Conservation (phyloP, 2,329 filamentous ascomycete species). For the Aspergillus sp. region DNA sequence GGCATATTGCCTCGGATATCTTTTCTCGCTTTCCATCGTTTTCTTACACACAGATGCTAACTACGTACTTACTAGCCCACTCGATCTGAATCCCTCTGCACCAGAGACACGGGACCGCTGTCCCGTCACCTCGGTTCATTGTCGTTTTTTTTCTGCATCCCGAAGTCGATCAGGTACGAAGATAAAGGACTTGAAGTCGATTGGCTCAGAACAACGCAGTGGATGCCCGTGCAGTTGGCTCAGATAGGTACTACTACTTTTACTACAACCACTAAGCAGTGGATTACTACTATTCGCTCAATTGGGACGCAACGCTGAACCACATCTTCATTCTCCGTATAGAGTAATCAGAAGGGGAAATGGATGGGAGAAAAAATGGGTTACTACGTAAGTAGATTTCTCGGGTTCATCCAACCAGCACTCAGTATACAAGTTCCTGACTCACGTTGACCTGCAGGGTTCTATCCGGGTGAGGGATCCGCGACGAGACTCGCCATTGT, state of each 20-base stretch:
- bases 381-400: neutral
- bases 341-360: neutral
- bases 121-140: neutral
- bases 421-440: slow-evolving; percentile 8
- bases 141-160: neutral
- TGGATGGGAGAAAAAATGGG: neutral
- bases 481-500: slow-evolving; percentile 4
- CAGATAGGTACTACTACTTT: neutral
- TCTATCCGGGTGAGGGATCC: slow-evolving; percentile 8
- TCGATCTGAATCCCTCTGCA: neutral
- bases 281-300: neutral
- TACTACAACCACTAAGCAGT: too few species aligned
- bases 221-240: neutral
- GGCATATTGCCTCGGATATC: neutral
- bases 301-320: neutral
- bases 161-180: neutral
- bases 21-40: too few species aligned
- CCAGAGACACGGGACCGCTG: slow-evolving; percentile 6
- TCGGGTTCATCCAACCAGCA: slow-evolving; percentile 11
- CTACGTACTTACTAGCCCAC: neutral
- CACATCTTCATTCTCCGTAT: neutral
- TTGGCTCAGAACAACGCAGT: neutral
- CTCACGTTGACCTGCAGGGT: slow-evolving; percentile 21
- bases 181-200: neutral
- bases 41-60: slow-evolving; percentile 4